Evolutionary conservation across 345 rosid genomes (phyloP), one percentile per base, ranked within the genome.

Genomic region (Anastatica hierochuntica): DNA sequence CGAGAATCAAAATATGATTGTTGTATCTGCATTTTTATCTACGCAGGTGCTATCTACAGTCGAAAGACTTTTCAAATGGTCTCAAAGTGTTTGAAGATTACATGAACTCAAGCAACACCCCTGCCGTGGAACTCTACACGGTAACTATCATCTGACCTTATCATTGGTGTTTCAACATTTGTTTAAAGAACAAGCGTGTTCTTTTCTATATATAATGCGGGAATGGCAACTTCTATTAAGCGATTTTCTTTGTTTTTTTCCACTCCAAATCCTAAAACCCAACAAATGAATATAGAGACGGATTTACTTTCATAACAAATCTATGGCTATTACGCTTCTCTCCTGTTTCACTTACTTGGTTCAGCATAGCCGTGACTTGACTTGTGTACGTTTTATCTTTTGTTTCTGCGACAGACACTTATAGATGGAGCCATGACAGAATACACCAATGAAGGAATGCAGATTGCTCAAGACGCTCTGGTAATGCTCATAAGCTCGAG

Each of bases 381-480:
- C 37, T 34, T 42, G 14, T 26, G 34, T 49, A 7, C 26, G 13
- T 8, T 44, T 14, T 29, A 26, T 51, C 24, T 39, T 19, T 34
- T 69, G 61, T 43, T 50, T 62, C 58, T 56, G 48, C 37, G 70
- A 64, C 73, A 88, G 98, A 77, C 94, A 8, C 76, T 88, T 16
- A 53, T 73, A 42, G 97, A 83, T 38, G 98, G 97, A 67, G 97
- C 96, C 44, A 92, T 92, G 97, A 35, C 69, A 27, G 90, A 85
- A 9, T 64, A 88, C 69, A 79, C 97, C 24, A 73, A 86, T 30
- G 75, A 64, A 60, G 98, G 98, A 62, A 92, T 88, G 95, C 74
- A 92, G 72, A 67, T 92, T 49, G 98, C 97, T 64, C 83, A 85
- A 69, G 87, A 88, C 14, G 69, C 74, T 7, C 66, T 92, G 88